Base-by-base conservation (phyloP, 768 basidiomycete genomes). In the Boletus pseudopeckii region DNA sequence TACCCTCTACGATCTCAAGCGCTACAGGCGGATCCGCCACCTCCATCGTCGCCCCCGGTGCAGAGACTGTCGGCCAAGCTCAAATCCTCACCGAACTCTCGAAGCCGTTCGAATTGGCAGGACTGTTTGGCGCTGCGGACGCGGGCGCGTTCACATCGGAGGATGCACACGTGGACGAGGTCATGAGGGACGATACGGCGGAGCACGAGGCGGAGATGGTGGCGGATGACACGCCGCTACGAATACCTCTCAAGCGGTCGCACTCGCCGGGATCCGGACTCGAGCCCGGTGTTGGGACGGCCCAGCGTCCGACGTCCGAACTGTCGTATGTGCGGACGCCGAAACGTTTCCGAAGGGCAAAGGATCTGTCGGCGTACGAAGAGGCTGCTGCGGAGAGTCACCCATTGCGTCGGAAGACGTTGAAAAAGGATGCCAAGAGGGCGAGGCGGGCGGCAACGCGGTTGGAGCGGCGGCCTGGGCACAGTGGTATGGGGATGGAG, bases 61-160 rank as follows among this genome's bases (percentile, higher is more conserved):
- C 87, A 14, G 91, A 92, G 63, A 81, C 79, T 52, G 85, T 90
- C 33, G 90, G 90, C 8, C 85, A 91, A 59, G 86, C 90, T 0
- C 84, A 91, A 61, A 91, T 97, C 45, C 67, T 97, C 5, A 74
- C 72, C 2, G 72, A 75, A 42, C 82, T 92, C 24, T 84, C 85
- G 10, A 83, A 86, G 53, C 88, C 92, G 3, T 97, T 98, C 64
- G 82, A 87, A 55, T 69, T 88, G 3, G 90, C 82, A 11, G 94
- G 87, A 0, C 71, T 98, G 5, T 94, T 96, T 58, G 84, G 85
- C 6, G 81, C 78, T 38, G 86, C 89, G 0, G 93, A 93, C 64
- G 84, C 83, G 11, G 88, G 85, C n/a, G 91, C 90, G 9, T 90
- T 90, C 54, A 82, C 38, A 5, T 66, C 28, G 7, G 54, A 53